Percentiles rank a stretch among this genome's conserved stretches.
These are phyloP conservation scores for Nemania abortiva DNA, from an alignment of 2,329 filamentous ascomycete genomes.

Conservation along the genomic window DNA sequence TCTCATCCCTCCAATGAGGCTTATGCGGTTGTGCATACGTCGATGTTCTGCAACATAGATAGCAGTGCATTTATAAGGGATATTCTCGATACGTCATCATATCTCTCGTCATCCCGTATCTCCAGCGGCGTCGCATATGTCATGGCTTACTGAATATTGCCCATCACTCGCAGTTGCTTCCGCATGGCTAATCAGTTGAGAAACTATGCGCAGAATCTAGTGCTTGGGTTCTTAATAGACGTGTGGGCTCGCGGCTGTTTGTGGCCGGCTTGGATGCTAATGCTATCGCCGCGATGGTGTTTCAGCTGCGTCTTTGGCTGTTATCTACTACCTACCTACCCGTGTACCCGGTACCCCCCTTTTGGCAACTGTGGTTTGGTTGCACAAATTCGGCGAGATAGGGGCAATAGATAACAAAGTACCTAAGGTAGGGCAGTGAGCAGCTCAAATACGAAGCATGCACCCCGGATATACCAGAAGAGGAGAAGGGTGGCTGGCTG, in stretches of 20 bases:
- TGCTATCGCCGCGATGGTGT: background rate
- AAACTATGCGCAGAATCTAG: background rate
- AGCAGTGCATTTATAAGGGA: background rate
- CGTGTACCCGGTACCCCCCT: background rate
- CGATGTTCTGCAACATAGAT: background rate
- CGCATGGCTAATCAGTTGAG: background rate
- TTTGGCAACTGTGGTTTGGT: background rate
- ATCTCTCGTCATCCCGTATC: background rate
- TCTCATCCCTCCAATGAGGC: no score
- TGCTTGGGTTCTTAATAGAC: no score
- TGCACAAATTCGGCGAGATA: background rate
- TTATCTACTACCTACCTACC: background rate
- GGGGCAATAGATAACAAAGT: background rate
- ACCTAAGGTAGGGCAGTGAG: background rate
- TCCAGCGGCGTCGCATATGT: background rate
- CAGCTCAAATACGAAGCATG: background rate
- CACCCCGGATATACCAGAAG: background rate
- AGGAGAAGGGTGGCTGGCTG: conserved; percentile 6
- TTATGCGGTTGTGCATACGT: background rate
- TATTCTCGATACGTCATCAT: background rate
- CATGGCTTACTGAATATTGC: background rate
- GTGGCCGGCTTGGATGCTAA: no score
- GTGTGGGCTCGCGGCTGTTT: no score
- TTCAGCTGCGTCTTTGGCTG: background rate
- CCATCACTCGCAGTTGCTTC: background rate